Conservation (phyloP, 352 stramenopile species). For the Salisapilia sapeloensis region DNA sequence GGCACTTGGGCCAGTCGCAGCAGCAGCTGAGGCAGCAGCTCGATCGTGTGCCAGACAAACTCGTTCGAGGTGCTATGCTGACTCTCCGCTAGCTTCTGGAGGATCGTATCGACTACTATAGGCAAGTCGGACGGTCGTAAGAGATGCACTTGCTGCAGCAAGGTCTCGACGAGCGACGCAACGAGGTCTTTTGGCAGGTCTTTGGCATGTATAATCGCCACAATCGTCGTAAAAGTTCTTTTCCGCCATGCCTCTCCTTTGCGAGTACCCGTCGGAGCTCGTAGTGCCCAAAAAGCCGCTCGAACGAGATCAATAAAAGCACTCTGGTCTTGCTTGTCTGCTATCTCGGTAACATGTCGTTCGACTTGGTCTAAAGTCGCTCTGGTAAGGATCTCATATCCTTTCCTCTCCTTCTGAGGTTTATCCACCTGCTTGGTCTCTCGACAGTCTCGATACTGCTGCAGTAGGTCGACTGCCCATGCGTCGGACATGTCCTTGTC, state of each 20-base stretch:
- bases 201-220: slow-evolving; percentile 12
- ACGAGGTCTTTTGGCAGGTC: slow-evolving; percentile 8
- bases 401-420: too few species aligned
- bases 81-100: too few species aligned
- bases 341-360: too few species aligned
- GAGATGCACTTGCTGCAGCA: slow-evolving; percentile 19
- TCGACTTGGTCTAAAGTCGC: too few species aligned
- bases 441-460: too few species aligned
- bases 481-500: too few species aligned
- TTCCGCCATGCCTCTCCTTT: slow-evolving; percentile 10
- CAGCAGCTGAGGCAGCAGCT: slow-evolving; percentile 22
- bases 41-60: slow-evolving; percentile 21
- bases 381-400: too few species aligned
- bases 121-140: slow-evolving; percentile 9
- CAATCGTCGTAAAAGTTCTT: slow-evolving; percentile 6
- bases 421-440: too few species aligned
- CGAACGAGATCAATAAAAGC: slow-evolving; percentile 13
- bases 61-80: too few species aligned
- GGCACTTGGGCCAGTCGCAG: slow-evolving; percentile 13
- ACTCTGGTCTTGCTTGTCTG: too few species aligned
- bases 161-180: slow-evolving; percentile 4
- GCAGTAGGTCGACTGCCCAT: too few species aligned
- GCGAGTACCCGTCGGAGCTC: slow-evolving; percentile 1
- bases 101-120: too few species aligned
- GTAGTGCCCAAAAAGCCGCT: slow-evolving; percentile 18